phyloP scores from a whole-genome alignment of 2,329 filamentous ascomycete species.

The Fusarium napiforme region DNA sequence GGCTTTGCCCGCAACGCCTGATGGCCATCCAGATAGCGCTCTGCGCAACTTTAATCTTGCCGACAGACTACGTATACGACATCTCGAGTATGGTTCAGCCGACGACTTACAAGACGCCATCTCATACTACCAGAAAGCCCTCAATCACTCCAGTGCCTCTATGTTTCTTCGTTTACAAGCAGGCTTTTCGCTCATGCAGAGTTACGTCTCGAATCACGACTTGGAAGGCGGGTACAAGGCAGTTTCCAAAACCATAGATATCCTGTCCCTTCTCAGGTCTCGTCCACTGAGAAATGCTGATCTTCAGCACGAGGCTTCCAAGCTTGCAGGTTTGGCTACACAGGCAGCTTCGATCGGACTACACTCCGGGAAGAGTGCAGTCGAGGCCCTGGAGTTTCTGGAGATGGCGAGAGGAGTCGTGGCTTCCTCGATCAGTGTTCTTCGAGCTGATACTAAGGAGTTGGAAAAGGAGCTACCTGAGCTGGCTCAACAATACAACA shows the following conservation, averaged over 20 bases:
- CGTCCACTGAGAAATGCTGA: neutral
- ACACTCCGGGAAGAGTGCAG: too few species aligned
- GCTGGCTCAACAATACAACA: neutral
- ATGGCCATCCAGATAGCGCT: neutral
- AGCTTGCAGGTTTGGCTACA: too few species aligned
- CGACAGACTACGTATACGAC: neutral
- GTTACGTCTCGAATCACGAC: neutral
- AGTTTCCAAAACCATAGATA: neutral
- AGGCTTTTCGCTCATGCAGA: neutral
- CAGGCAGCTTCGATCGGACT: too few species aligned
- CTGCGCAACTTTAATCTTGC: neutral
- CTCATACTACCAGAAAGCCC: neutral
- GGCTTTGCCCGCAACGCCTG: neutral
- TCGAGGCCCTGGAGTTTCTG: neutral
- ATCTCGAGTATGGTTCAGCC: neutral
- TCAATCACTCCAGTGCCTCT: too few species aligned
- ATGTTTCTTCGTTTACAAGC: neutral
- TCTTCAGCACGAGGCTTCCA: neutral
- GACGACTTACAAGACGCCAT: neutral
- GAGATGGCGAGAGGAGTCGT: neutral
- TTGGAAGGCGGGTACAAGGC: neutral
- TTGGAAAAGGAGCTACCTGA: neutral
- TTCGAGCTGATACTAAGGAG: neutral
- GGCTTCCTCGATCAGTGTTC: neutral
- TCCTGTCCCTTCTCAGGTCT: neutral